Percentiles rank a stretch among this genome's conserved stretches.
These are phyloP conservation scores for Candida germanica DNA, from an alignment of 805 yeast species.

Conservation along the genomic window DNA sequence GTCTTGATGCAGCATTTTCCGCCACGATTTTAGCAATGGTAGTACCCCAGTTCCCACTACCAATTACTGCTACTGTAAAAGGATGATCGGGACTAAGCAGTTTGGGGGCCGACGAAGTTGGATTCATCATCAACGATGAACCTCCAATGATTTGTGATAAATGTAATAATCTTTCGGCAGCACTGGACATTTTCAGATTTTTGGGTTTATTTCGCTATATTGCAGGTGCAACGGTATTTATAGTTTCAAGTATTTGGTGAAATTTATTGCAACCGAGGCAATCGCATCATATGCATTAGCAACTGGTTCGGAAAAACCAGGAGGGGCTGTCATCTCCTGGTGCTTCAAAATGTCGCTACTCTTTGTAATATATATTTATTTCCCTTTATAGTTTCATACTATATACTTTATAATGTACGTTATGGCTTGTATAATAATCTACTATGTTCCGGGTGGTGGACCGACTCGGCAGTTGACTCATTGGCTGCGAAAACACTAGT, in stretches of 20 bases:
- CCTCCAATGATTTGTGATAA: conserved; percentile 26
- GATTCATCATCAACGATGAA: conserved; percentile 4
- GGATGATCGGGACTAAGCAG: conserved; percentile 20
- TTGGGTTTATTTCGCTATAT: too few relatives aligned
- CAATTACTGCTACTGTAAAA: conserved; percentile 40
- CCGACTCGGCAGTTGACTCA: too few relatives aligned
- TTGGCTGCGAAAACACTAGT: too few relatives aligned
- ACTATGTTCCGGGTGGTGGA: too few relatives aligned
- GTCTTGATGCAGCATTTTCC: conserved; percentile 39
- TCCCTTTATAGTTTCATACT: too few relatives aligned
- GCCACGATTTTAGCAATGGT: conserved; percentile 45
- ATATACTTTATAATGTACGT: too few relatives aligned
- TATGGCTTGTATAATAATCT: too few relatives aligned
- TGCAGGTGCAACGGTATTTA: background rate
- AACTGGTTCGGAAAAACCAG: too few relatives aligned
- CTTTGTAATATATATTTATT: too few relatives aligned
- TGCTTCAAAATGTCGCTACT: too few relatives aligned
- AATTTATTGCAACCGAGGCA: conserved; percentile 7
- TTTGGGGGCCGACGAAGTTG: conserved; percentile 9
- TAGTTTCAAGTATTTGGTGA: background rate
- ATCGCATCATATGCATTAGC: conserved; percentile 2
- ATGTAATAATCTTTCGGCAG: conserved; percentile 28
- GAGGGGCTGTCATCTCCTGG: too few relatives aligned
- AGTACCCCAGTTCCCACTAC: conserved; percentile 49
- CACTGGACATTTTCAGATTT: conserved; percentile 12